A percentile compares a stretch with the other conserved stretches of the same genome.
Conservation (phyloP, 345 rosid genomes). For the Cochlearia excelsa region DNA sequence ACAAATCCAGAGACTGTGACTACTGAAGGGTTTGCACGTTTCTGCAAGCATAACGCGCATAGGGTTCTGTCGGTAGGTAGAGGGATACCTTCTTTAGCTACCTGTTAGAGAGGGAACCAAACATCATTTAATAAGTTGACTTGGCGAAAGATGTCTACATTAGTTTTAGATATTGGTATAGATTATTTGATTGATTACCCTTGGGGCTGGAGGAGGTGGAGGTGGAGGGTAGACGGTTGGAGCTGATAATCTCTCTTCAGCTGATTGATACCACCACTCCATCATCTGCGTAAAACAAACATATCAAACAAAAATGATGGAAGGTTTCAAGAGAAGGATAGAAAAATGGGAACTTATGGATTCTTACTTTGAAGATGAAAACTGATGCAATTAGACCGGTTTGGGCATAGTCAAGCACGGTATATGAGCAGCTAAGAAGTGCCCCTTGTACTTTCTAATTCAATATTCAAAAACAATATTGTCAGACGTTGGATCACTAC, state of each 20-base stretch:
- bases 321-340: background rate
- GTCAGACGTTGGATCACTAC: slow-evolving; percentile 18
- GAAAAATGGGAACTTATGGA: slow-evolving; percentile 7
- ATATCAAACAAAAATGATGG: slow-evolving; percentile 1
- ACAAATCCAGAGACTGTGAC: slow-evolving; percentile 94
- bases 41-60: slow-evolving; percentile 91
- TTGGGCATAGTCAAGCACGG: slow-evolving; percentile 91
- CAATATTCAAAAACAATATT: slow-evolving; percentile 18
- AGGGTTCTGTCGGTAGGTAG: slow-evolving; percentile 67
- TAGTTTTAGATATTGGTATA: slow-evolving; percentile 14
- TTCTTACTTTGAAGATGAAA: slow-evolving; percentile 85
- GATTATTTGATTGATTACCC: slow-evolving; percentile 43
- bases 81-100: slow-evolving; percentile 82
- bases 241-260: slow-evolving; percentile 98
- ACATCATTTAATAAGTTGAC: slow-evolving; percentile 6
- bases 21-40: slow-evolving; percentile 91
- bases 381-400: slow-evolving; percentile 97
- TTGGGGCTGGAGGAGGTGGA: slow-evolving; percentile 92
- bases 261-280: slow-evolving; percentile 99
- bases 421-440: slow-evolving; percentile 70
- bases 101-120: slow-evolving; percentile 42
- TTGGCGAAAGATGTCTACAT: background rate
- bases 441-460: slow-evolving; percentile 82
- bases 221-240: slow-evolving; percentile 97
- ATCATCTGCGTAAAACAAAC: slow-evolving; percentile 61